Evolutionary conservation across 2,329 filamentous ascomycete genomes (phyloP).

Genomic region (Aspergillus pseudoterreus): DNA sequence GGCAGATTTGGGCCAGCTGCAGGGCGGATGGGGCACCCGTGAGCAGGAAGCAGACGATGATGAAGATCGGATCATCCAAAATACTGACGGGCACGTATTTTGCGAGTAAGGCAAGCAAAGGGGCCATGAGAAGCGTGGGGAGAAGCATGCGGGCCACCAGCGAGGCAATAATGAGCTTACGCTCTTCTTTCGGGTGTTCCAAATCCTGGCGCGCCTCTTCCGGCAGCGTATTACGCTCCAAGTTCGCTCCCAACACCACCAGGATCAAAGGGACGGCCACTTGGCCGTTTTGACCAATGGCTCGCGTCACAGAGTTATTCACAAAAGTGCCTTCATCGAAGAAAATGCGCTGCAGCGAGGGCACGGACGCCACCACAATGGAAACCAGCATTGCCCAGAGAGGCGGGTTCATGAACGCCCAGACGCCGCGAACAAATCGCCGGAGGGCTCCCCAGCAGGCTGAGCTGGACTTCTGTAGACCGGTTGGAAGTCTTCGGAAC

Average conservation of each 20-base stretch:
- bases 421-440: constrained; percentile 64
- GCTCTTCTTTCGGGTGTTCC: constrained; percentile 66
- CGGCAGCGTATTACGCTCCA: constrained; percentile 85
- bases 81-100: constrained; percentile 93
- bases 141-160: constrained; percentile 88
- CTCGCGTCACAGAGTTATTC: constrained; percentile 86
- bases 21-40: constrained; percentile 90
- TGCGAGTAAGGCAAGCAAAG: constrained; percentile 77
- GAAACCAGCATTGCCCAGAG: constrained; percentile 94
- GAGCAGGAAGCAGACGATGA: constrained; percentile 95
- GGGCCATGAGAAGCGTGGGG: constrained; percentile 88
- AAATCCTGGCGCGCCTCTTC: constrained; percentile 61
- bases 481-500: constrained; percentile 51
- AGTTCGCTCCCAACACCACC: constrained; percentile 89
- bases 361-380: constrained; percentile 86
- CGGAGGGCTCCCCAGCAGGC: constrained; percentile 37
- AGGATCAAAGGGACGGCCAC: constrained; percentile 94
- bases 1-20: constrained; percentile 95
- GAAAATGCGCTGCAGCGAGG: constrained; percentile 75
- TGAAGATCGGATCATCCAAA: constrained; percentile 94
- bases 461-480: constrained; percentile 50
- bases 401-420: constrained; percentile 97
- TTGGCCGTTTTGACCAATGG: constrained; percentile 76
- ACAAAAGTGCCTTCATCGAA: constrained; percentile 87
- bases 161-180: constrained; percentile 78